Base-by-base conservation (phyloP, 768 basidiomycete genomes). In the Candolleomyces eurysporus region DNA sequence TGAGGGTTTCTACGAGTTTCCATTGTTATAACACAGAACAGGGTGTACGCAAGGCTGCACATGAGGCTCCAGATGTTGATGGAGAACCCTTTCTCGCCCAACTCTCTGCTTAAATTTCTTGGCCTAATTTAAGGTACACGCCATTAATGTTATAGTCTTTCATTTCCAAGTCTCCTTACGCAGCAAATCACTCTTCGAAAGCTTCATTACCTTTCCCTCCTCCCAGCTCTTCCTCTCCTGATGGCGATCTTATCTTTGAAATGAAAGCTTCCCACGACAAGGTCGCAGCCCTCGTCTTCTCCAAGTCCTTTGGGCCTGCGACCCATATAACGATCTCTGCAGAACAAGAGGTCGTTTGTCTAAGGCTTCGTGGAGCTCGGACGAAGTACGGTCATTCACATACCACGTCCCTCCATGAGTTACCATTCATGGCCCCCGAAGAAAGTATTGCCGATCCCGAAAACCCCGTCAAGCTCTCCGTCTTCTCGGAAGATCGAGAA, bases 181-280 rank as follows among this genome's bases (percentile, higher is more conserved):
- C 54, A 43, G 54, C 54, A 21, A 56, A 56, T 56, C 54, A 43
- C n/a, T 39, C 54, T 56, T 56, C 54, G 54, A 56, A 56, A 56
- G 54, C 54, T 56, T 56, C 14, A 19, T 56, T 26, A 19, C 39
- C 54, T 32, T n/a, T 36, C 14, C 5, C 14, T 4, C 31, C 40
- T 39, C 36, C 36, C 36, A 36, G 19, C 54, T 26, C 40, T 17
- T 16, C 42, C 54, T 39, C 54, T 26, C 2, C 30, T 56, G 39
- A 56, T 56, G 36, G 54, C 40, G 36, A 56, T 9, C 39, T 17
- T 39, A 17, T 14, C 30, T 22, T 21, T 51, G 49, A 51, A 43
- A 43, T 42, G n/a, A 43, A 39, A 36, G 39, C 40, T 56, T 53
- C 54, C 40, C 54, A 56, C 54, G 54, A 56, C 54, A n/a, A 40